Base-by-base conservation (phyloP, 106 monocot genomes). In the Vanilla planifolia region DNA sequence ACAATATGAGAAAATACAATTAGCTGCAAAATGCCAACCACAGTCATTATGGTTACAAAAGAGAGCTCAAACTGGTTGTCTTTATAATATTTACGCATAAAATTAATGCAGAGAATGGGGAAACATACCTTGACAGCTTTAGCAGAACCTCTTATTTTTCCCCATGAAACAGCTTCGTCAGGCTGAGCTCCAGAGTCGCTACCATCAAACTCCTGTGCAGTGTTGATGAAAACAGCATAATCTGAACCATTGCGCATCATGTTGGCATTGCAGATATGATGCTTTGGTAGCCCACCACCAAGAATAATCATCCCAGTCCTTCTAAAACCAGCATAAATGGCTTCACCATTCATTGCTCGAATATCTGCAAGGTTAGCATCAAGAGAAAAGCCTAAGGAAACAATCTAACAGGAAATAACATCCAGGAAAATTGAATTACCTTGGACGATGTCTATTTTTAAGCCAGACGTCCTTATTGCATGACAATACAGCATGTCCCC, bases 111-210 rank as follows among this genome's bases (percentile, higher is more conserved):
- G n/a, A 32, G 22, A 22, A 28, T 44, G 1, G 55, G 37, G 52
- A 43, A 63, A 65, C 55, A 51, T 80, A 93, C 96, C 67, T 96
- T 96, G 4, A 91, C 62, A 35, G 67, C 67, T 79, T 91, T 87
- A 10, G 96, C 90, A 48, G 90, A 78, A 48, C 69, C 74, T 70
- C 69, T 75, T 65, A 96, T 96, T 57, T 91, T 90, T 30, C 96
- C 96, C 96, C 96, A 91, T 62, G 96, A 96, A 59, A 96, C 76
- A 24, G 90, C 96, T 59, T 96, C 96, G 58, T 96, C 96, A 48
- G 90, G 96, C 23, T 68, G 86, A 24, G 96, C 96, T 41, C 96
- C 96, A 35, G 96, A 96, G 63, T 91, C 96, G 75, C 96, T 96
- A 9, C 96, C 96, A 81, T 90, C 90, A 79, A 79, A 96, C 60